phyloP scores from a whole-genome alignment of 1,284 basidiomycete species.

The Cutaneotrichosporon spelunceum region DNA sequence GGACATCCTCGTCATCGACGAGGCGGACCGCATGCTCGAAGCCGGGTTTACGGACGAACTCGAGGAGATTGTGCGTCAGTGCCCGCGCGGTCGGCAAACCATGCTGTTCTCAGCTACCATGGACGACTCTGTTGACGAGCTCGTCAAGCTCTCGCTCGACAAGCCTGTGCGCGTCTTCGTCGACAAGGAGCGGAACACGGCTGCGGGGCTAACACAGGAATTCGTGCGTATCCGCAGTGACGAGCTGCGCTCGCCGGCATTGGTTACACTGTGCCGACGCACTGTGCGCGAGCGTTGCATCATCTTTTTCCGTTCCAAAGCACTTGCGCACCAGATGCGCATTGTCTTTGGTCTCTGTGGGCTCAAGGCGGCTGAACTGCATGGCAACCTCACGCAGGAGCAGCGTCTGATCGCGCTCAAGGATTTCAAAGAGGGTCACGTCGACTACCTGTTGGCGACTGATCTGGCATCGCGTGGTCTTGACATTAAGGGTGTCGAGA shows the following conservation, averaged over 20 bases:
- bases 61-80: slow-evolving; percentile 85
- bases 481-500: slow-evolving; percentile 97
- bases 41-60: slow-evolving; percentile 97
- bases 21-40: slow-evolving; percentile 96
- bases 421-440: slow-evolving; percentile 77
- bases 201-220: slow-evolving; percentile 87
- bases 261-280: slow-evolving; percentile 79
- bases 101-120: slow-evolving; percentile 99
- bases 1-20: slow-evolving; percentile 91
- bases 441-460: slow-evolving; percentile 90
- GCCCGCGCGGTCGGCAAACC: slow-evolving; percentile 84
- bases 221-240: slow-evolving; percentile 81
- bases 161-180: slow-evolving; percentile 93
- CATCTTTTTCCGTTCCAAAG: slow-evolving; percentile 93
- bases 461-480: slow-evolving; percentile 92
- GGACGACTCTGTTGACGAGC: slow-evolving; percentile 91
- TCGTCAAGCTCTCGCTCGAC: slow-evolving; percentile 85
- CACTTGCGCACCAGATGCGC: slow-evolving; percentile 92
- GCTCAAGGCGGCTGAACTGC: slow-evolving; percentile 84
- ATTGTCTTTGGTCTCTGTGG: slow-evolving; percentile 86
- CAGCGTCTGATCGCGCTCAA: slow-evolving; percentile 83
- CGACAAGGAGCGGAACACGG: slow-evolving; percentile 85
- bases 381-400: slow-evolving; percentile 93
- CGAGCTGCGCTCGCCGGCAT: slow-evolving; percentile 71
- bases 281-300: slow-evolving; percentile 82